Evolutionary conservation across 495 filamentous ascomycete genomes (phyloP).

Genomic region (Tetracladium marchalianum): DNA sequence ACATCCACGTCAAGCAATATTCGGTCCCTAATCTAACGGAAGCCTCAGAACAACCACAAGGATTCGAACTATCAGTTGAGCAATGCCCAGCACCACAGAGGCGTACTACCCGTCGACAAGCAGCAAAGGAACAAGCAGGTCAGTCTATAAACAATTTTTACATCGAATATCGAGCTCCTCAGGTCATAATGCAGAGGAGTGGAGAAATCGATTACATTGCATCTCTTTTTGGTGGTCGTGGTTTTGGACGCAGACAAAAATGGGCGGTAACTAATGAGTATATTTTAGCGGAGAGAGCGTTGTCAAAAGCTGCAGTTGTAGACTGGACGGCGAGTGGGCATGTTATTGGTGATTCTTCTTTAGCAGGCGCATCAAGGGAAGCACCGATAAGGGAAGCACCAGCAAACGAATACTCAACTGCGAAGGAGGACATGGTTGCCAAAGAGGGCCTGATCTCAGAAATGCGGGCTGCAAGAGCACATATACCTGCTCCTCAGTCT

Average conservation of each 20-base stretch:
- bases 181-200: no score
- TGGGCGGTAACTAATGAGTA: conserved; percentile 4
- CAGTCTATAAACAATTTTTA: conserved; percentile 37
- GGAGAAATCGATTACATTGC: conserved; percentile 2
- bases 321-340: no score
- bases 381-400: no score
- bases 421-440: not conserved
- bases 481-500: not conserved
- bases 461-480: no score
- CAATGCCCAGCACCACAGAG: conserved; percentile 21
- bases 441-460: not conserved
- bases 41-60: conserved; percentile 1
- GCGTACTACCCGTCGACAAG: conserved; percentile 24
- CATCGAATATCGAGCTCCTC: no score
- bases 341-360: no score
- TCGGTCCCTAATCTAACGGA: conserved; percentile 3
- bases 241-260: not conserved
- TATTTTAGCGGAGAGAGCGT: conserved; percentile 14
- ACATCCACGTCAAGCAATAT: no score
- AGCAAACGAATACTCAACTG: no score
- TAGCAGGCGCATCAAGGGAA: no score
- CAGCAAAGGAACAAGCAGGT: conserved; percentile 38
- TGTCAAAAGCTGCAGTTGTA: not conserved
- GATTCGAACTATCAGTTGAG: not conserved
- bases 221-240: conserved; percentile 13